Conservation (phyloP, 306 rosid genomes). For the Trifolium pratense region DNA sequence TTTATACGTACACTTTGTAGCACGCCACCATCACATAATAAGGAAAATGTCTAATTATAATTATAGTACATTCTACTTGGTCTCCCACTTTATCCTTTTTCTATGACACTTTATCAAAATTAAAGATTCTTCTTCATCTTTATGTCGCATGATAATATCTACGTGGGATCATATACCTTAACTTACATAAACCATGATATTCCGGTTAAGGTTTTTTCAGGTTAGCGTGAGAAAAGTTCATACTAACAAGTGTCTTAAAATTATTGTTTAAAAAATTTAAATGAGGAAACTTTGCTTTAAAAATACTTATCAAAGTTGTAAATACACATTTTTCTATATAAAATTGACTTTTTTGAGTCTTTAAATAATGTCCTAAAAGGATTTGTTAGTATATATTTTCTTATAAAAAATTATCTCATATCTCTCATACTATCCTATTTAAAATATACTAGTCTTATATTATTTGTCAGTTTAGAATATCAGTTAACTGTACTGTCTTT, state of each 20-base stretch:
- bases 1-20: slow-evolving; percentile 40
- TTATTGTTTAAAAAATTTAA: no score
- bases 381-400: no score
- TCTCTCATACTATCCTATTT: no score
- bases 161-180: slow-evolving; percentile 14
- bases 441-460: no score
- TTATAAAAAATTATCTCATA: no score
- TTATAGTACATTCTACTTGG: slow-evolving; percentile 25
- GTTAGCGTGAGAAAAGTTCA: not conserved
- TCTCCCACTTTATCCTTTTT: slow-evolving; percentile 43
- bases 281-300: no score
- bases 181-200: not conserved
- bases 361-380: no score
- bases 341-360: no score
- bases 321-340: no score
- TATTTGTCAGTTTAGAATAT: not conserved
- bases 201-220: not conserved
- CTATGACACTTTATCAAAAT: slow-evolving; percentile 25
- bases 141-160: slow-evolving; percentile 17
- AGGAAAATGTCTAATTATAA: slow-evolving; percentile 51
- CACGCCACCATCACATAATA: slow-evolving; percentile 48
- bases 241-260: no score
- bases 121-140: slow-evolving; percentile 34
- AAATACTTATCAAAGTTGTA: no score
- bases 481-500: no score